A percentile compares a stretch with the other conserved stretches of the same genome.
Evolutionary conservation across 78 protist genomes (phyloP).

Genomic region (Speleostelium caveatum): DNA sequence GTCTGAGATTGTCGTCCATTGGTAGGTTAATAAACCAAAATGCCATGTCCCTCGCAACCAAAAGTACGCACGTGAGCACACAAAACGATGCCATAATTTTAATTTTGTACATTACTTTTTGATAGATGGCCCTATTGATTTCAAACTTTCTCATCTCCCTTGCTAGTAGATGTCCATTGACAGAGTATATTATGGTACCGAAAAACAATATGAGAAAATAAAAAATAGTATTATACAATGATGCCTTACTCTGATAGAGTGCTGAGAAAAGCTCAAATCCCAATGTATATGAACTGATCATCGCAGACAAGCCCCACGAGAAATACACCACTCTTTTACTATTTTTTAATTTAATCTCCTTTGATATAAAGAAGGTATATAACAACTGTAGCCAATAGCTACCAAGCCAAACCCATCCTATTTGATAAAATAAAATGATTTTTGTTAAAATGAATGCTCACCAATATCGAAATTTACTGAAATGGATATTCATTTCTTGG

Average conservation of each 20-base stretch:
- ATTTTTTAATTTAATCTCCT: not conserved
- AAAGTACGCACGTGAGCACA: not conserved
- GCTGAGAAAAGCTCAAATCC: not conserved
- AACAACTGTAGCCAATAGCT: not conserved
- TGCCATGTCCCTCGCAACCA: not conserved
- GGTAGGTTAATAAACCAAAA: not conserved
- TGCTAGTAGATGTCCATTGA: not conserved
- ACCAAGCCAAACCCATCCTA: too few species aligned
- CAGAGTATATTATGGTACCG: not conserved
- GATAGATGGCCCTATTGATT: not conserved
- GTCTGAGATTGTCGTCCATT: not conserved
- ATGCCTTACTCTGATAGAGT: not conserved
- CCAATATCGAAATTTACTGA: too few species aligned
- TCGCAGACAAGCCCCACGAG: not conserved
- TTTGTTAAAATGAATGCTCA: too few species aligned
- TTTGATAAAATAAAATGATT: too few species aligned
- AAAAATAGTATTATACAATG: not conserved
- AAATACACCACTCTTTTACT: not conserved
- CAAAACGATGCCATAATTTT: not conserved
- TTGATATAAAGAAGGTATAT: constrained; percentile 5
- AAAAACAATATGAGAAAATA: not conserved
- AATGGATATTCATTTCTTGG: too few species aligned
- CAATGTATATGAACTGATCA: not conserved
- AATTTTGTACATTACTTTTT: not conserved
- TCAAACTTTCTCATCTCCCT: not conserved